phyloP scores from a whole-genome alignment of 805 yeast species.

The Schwanniomyces yamadae region DNA sequence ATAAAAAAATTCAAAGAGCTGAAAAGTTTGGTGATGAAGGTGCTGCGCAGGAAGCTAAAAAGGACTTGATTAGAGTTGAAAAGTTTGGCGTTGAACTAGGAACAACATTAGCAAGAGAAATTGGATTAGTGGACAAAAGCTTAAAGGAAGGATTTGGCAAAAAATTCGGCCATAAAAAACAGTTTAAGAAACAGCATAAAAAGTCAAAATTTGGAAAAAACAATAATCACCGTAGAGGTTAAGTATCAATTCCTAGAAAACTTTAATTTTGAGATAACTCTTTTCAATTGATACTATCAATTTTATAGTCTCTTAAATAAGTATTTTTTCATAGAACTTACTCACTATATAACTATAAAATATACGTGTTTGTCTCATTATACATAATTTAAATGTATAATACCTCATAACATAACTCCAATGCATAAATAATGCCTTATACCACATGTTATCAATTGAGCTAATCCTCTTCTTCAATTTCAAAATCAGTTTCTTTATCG shows the following conservation, averaged over 20 bases:
- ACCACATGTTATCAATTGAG: neutral
- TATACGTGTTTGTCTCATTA: too few relatives aligned
- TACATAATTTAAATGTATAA: too few relatives aligned
- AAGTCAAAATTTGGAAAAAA: conserved; percentile 4
- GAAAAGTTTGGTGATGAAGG: conserved; percentile 73
- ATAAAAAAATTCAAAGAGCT: conserved; percentile 67
- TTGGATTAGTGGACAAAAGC: conserved; percentile 50
- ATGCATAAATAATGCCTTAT: neutral
- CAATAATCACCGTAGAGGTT: neutral
- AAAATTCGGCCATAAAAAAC: conserved; percentile 7
- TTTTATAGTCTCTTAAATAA: too few relatives aligned
- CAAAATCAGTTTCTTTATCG: conserved; percentile 11
- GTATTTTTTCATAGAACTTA: too few relatives aligned
- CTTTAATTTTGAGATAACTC: too few relatives aligned
- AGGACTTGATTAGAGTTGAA: conserved; percentile 66
- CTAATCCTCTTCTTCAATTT: neutral
- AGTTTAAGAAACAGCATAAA: conserved; percentile 3
- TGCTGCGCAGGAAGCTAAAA: conserved; percentile 53
- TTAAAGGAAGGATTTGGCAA: conserved; percentile 24
- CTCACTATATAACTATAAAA: too few relatives aligned
- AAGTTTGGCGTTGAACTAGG: conserved; percentile 79
- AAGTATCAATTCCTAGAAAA: neutral
- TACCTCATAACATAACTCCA: neutral
- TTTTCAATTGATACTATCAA: too few relatives aligned
- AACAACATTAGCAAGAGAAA: conserved; percentile 64